Percentiles rank a stretch among this genome's conserved stretches.
Evolutionary conservation across 371 early-diverging fungal genomes (phyloP).

Genomic region (Mortierella sp.): DNA sequence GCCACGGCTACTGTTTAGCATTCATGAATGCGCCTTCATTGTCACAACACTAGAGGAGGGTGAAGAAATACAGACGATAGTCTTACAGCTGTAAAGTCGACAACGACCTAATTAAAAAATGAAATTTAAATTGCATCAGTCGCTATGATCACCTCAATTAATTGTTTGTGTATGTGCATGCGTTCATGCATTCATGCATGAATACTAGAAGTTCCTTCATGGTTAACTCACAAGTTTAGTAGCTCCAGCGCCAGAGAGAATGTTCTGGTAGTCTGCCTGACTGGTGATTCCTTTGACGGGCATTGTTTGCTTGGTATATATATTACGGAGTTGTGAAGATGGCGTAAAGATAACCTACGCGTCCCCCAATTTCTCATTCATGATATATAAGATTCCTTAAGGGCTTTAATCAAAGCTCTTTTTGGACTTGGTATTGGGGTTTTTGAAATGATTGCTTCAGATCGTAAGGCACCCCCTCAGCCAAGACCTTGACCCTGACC

Average conservation of each 20-base stretch:
- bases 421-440: no score
- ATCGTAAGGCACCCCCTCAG: no score
- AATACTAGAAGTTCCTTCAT: not conserved
- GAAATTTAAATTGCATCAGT: not conserved
- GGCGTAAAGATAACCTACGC: not conserved
- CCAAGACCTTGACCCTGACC: no score
- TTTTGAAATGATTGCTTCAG: no score
- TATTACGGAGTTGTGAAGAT: not conserved
- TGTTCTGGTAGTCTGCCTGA: slow-evolving; percentile 41
- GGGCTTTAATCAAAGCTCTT: no score
- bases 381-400: no score
- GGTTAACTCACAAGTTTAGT: slow-evolving; percentile 34
- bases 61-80: not conserved
- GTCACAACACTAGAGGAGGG: not conserved
- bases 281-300: slow-evolving; percentile 51
- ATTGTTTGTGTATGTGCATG: not conserved
- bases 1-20: no score
- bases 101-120: slow-evolving; percentile 57
- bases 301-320: slow-evolving; percentile 17
- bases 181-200: not conserved
- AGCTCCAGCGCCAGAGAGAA: slow-evolving; percentile 36
- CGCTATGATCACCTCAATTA: not conserved
- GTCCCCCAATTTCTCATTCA: no score
- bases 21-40: not conserved
- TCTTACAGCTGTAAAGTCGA: slow-evolving; percentile 67